Evolutionary conservation across 352 stramenopile genomes (phyloP).

Genomic region (Globisporangium recalcitrans): DNA sequence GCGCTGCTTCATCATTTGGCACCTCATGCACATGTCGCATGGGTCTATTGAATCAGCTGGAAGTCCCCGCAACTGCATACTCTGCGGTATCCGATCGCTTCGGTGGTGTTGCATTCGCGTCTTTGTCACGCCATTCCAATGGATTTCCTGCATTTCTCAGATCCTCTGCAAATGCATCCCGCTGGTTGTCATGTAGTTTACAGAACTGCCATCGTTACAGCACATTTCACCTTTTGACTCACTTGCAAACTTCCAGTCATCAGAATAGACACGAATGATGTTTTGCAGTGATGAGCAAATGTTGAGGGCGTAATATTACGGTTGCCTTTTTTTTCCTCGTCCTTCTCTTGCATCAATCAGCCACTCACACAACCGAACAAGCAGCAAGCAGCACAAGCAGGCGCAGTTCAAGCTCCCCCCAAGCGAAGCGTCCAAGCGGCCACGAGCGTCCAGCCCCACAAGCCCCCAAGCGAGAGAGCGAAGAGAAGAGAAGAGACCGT

Average conservation of each 20-base stretch:
- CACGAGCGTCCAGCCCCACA: not conserved
- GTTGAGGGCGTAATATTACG: not conserved
- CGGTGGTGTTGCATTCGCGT: not conserved
- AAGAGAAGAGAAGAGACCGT: not conserved
- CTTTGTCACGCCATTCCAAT: not conserved
- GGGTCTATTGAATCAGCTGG: not conserved
- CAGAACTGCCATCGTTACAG: not conserved
- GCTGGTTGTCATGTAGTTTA: constrained; percentile 4
- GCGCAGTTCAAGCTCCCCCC: not conserved
- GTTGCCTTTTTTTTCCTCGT: not conserved
- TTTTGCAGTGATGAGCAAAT: constrained; percentile 1
- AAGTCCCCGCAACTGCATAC: not conserved
- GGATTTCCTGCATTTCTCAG: not conserved
- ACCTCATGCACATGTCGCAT: not conserved
- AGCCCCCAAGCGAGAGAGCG: constrained; percentile 6
- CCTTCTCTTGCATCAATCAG: too few relatives aligned
- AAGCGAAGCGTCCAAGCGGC: not conserved
- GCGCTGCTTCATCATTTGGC: constrained; percentile 1
- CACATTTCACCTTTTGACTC: not conserved
- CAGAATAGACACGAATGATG: constrained; percentile 5
- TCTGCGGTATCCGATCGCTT: not conserved
- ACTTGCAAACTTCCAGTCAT: not conserved
- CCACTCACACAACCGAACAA: constrained; percentile 1
- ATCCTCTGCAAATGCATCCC: not conserved
- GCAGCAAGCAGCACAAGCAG: not conserved